phyloP scores from a whole-genome alignment of 2,329 filamentous ascomycete species.

The Trichophyton rubrum region DNA sequence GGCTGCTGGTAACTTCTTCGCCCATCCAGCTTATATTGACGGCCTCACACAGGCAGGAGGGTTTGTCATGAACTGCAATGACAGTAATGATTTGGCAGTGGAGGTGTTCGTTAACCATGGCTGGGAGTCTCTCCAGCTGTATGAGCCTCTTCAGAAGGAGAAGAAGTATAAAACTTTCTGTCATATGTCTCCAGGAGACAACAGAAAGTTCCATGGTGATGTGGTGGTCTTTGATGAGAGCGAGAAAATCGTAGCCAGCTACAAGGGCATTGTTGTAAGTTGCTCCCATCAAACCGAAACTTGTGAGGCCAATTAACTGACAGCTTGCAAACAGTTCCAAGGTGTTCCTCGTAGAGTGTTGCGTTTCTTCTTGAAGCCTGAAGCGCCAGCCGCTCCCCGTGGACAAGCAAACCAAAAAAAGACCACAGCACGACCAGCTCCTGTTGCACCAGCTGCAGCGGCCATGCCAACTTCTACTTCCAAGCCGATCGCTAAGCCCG shows the following conservation, averaged over 20 bases:
- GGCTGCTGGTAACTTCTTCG: constrained; percentile 18
- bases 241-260: constrained; percentile 21
- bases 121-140: constrained; percentile 22
- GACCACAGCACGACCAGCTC: background rate
- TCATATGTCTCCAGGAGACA: constrained; percentile 19
- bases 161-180: constrained; percentile 5
- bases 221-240: constrained; percentile 20
- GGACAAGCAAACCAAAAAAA: background rate
- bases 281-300: constrained; percentile 6
- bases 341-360: constrained; percentile 16
- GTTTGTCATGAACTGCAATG: constrained; percentile 28
- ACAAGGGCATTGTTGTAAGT: constrained; percentile 15
- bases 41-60: constrained; percentile 25
- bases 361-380: constrained; percentile 6
- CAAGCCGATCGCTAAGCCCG: background rate
- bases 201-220: constrained; percentile 17
- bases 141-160: constrained; percentile 14
- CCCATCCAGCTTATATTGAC: constrained; percentile 28
- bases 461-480: background rate
- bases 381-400: background rate
- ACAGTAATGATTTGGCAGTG: constrained; percentile 17
- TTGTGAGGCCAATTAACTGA: constrained; percentile 11
- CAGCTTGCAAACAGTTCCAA: constrained; percentile 13
- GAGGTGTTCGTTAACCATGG: constrained; percentile 27
- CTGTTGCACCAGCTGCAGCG: background rate